Base-by-base conservation (phyloP, 2,329 filamentous ascomycete genomes). In the Pseudovirgaria hyperparasitica region DNA sequence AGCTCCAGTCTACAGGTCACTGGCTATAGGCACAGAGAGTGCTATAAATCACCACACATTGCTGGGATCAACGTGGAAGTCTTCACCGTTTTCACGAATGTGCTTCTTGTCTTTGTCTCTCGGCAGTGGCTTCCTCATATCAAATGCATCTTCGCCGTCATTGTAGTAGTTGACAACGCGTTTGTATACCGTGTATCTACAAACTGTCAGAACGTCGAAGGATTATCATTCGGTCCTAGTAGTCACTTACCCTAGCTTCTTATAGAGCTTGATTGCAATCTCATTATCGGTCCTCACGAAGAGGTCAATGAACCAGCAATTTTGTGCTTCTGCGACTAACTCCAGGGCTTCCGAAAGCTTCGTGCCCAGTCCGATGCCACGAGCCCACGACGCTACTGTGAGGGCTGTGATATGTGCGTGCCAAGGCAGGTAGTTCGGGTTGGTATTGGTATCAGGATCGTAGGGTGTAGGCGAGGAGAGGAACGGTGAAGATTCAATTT, bases 321-420 rank as follows among this genome's bases (percentile, higher is more conserved):
- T 64, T 39, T 84, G 76, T 26, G 74, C 76, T 41, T 94, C 80
- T 21, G 82, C 84, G 2, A 74, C 76, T n/a, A 67, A 65, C 54
- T 94, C 87, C 16, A 98, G 66, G 30, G 82, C 75, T 44, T 80
- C 70, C 0, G 80, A 85, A 19, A 98, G 66, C 23, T 79, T 76
- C 33, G 79, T 82, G 26, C 87, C 90, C 42, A 94, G 80, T 10
- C 90, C 87, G 10, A 90, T 68, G 22, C 90, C 72, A 16, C 90
- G 76, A 26, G 84, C 84, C 30, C 78, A 73, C 0, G 90, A 90
- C 1, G 87, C 78, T 12, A 98, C 82, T 1, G 90, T 96, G 27
- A 98, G 66, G 19, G 87, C 90, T 4, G 90, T 98, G 49, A 98
- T 92, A 57, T 98, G 90, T 12, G 85, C 87, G 60, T 98, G 90